Evolutionary conservation across 73 alveolate genomes (phyloP), one percentile per base, ranked within the genome.

Genomic region (Stentor roeselii): DNA sequence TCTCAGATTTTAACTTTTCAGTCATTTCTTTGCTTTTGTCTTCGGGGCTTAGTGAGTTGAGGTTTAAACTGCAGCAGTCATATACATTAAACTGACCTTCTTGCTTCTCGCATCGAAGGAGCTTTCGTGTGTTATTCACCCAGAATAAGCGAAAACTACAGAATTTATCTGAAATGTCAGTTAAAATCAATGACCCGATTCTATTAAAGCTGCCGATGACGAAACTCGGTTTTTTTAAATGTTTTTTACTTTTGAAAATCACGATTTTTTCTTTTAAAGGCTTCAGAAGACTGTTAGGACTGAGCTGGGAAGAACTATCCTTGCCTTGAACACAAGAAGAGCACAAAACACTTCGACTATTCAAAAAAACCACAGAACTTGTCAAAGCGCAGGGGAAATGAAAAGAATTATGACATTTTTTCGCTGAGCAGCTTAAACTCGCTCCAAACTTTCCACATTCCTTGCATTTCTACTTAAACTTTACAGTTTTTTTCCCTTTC

Each of bases 331-430:
- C n/a, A 40, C 84, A 76, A n/a, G 39, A 15, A n/a, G 14, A 6
- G 2, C 84, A 76, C 39, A 76, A 76, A 76, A 39, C 74, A 14
- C 38, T 35, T 76, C 34, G 14, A 2, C 39, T 76, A 21, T 76
- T 38, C 39, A 76, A 2, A 36, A 92, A 87, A 31, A 86, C 74
- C 34, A 93, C 92, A 59, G 83, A 78, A 67, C 87, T 88, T 60
- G 76, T 50, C 84, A 87, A 77, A 35, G 97, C 99, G 75, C 99
- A 95, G 34, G 97, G 96, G 88, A 95, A 93, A 84, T 95, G 99
- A 75, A 80, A 95, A 76, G 87, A 86, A 40, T 88, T 83, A 59
- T 92, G 87, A 83, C 99, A 95, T 91, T 92, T 93, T 59, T 93
- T 87, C 0, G 93, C 90, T 59, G 78, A 84, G 75, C 99, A 95